Conservation (phyloP, 768 basidiomycete species). For the Melanogaster broomeanus region DNA sequence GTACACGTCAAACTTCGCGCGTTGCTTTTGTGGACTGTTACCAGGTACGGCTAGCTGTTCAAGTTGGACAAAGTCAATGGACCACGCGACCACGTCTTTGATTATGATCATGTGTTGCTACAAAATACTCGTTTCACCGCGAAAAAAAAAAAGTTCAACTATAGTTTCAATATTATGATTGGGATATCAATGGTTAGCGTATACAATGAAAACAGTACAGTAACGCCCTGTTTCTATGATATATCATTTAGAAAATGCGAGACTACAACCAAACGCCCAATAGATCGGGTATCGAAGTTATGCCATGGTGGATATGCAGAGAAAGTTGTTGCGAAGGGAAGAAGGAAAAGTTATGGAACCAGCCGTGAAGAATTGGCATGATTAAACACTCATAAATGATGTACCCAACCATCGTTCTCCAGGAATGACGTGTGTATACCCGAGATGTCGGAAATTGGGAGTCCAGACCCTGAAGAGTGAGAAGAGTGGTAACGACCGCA, state of each 20-base stretch:
- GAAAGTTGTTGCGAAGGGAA: background rate
- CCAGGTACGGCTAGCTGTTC: background rate
- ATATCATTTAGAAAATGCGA: constrained; percentile 21
- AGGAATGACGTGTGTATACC: constrained; percentile 5
- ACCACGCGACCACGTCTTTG: no score
- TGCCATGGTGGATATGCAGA: constrained; percentile 14
- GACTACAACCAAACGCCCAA: constrained; percentile 14
- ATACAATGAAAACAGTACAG: constrained; percentile 26
- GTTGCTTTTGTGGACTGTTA: background rate
- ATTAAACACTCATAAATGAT: constrained; percentile 8
- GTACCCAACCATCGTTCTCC: constrained; percentile 4
- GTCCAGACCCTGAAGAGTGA: constrained; percentile 3
- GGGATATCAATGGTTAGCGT: constrained; percentile 16
- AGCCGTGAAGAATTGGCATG: constrained; percentile 15
- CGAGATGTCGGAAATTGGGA: constrained; percentile 1
- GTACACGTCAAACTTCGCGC: no score
- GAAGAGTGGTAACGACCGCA: constrained; percentile 6
- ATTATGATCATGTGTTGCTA: no score
- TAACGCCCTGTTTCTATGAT: constrained; percentile 26
- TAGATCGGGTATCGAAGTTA: constrained; percentile 23
- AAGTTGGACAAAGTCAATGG: no score
- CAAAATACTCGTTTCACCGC: no score
- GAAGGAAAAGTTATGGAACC: constrained; percentile 14
- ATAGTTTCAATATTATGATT: constrained; percentile 24
- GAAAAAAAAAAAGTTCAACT: no score